phyloP scores from a whole-genome alignment of 257 asterid genomes.

The Avicennia marina region DNA sequence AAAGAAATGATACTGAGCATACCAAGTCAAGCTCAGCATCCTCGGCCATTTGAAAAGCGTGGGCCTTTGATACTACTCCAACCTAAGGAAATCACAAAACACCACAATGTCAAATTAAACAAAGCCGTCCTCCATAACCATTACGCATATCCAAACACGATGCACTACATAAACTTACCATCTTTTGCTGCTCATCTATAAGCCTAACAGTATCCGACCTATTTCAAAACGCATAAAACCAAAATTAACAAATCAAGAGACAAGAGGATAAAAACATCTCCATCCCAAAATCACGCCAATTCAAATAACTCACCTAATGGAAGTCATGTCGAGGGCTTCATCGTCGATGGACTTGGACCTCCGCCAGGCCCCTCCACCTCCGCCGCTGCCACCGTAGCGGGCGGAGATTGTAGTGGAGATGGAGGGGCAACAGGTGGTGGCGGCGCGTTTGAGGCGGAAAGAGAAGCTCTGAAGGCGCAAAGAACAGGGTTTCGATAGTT shows the following conservation, averaged over 20 bases:
- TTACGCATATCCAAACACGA: not conserved
- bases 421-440: constrained; percentile 26
- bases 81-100: constrained; percentile 64
- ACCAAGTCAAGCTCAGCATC: constrained; percentile 94
- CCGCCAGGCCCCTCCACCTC: constrained; percentile 42
- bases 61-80: constrained; percentile 68
- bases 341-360: constrained; percentile 50
- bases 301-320: constrained; percentile 54
- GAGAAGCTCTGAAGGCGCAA: constrained; percentile 29
- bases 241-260: too few relatives aligned
- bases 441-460: constrained; percentile 28
- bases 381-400: too few relatives aligned
- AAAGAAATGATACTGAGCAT: constrained; percentile 23
- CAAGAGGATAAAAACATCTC: too few relatives aligned
- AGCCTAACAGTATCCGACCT: constrained; percentile 92
- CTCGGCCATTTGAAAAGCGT: constrained; percentile 91
- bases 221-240: too few relatives aligned
- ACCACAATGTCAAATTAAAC: constrained; percentile 8
- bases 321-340: constrained; percentile 64
- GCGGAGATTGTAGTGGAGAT: constrained; percentile 43
- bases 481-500: constrained; percentile 28
- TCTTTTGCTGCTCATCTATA: constrained; percentile 84
- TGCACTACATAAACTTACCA: too few relatives aligned
- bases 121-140: constrained; percentile 15
- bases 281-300: too few relatives aligned